A percentile compares a stretch with the other conserved stretches of the same genome.
Conservation (phyloP, 2,329 filamentous ascomycete genomes). For the Leptographium flavum region DNA sequence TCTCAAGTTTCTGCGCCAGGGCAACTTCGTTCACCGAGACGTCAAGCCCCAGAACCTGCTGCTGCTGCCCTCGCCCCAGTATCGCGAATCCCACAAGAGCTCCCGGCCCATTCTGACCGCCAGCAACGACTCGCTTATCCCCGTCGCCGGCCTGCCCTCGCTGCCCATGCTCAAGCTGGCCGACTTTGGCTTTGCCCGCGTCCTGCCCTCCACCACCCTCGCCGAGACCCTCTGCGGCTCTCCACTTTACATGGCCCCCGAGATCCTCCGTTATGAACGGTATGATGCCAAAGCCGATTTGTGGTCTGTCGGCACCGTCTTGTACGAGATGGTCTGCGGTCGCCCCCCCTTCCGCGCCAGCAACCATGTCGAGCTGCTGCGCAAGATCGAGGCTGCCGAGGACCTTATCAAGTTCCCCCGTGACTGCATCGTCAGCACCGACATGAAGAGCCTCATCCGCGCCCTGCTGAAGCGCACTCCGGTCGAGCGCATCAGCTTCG, state of each 20-base stretch:
- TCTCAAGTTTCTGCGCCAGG: conserved; percentile 69
- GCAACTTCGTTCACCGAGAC: conserved; percentile 88
- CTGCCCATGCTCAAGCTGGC: conserved; percentile 95
- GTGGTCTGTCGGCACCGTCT: conserved; percentile 92
- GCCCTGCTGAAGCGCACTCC: conserved; percentile 73
- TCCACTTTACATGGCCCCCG: conserved; percentile 95
- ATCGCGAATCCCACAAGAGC: conserved; percentile 45
- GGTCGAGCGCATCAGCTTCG: conserved; percentile 71
- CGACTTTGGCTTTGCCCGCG: conserved; percentile 95
- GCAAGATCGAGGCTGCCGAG: conserved; percentile 79
- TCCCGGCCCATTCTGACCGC: conserved; percentile 59
- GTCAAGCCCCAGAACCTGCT: conserved; percentile 95
- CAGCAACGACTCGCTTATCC: conserved; percentile 67
- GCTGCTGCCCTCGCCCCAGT: conserved; percentile 67
- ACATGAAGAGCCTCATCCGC: conserved; percentile 70
- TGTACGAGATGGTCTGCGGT: conserved; percentile 90
- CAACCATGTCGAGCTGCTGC: conserved; percentile 87
- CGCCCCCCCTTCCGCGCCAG: conserved; percentile 80
- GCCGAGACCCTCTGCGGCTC: conserved; percentile 95
- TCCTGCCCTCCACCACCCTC: conserved; percentile 76
- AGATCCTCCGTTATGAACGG: conserved; percentile 92
- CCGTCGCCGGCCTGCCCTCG: conserved; percentile 65
- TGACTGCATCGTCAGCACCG: conserved; percentile 54
- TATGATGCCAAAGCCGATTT: conserved; percentile 95
- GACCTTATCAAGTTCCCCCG: conserved; percentile 74